Evolutionary conservation across 305 asterid genomes (phyloP), one percentile per base, ranked within the genome.

Genomic region (Fraxinus baroniana): DNA sequence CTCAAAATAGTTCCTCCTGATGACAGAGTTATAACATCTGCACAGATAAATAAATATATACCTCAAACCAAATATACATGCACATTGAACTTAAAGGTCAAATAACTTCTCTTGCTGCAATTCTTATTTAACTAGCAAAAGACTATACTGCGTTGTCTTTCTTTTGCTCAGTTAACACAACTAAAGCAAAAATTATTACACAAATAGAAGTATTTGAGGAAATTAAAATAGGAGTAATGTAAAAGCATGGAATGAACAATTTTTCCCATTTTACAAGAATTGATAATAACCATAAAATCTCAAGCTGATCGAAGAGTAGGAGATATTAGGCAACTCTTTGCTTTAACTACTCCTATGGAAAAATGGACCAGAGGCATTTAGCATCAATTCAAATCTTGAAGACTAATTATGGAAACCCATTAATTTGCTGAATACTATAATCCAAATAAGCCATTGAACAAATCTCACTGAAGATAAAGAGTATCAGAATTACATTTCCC

Each of bases 21-120:
- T 41, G 98, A 95, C 71, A 95, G 87, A 73, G 97, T 90, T 87
- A 92, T 86, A 68, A 94, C 97, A 89, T 94, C 99, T 95, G 95
- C 82, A 86, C 84, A 57, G 15, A 64, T 68, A 55, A 17, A 77
- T 2, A 74, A 35, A 35, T 2, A 74, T 74, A 64, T 15, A 78
- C 28, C 41, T 80, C 66, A 78, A 75, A 24, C 36, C 79, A 82
- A 24, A 73, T 28, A 15, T 33, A 44, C 66, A 46, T 33, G 60
- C 80, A 81, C 35, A 74, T 52, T 26, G 32, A 87, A 74, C 22
- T 57, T 82, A 10, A 70, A 66, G 55, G 41, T 12, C 41, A 30
- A 49, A 79, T 70, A 18, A 76, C 28, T 60, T 32, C 55, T 2
- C 35, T 64, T 64, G 73, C 73, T 24, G 17, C 2, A 78, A 24